A percentile compares a stretch with the other conserved stretches of the same genome.
Evolutionary conservation across 2,329 filamentous ascomycete genomes (phyloP).

Genomic region (Zymoseptoria tritici): DNA sequence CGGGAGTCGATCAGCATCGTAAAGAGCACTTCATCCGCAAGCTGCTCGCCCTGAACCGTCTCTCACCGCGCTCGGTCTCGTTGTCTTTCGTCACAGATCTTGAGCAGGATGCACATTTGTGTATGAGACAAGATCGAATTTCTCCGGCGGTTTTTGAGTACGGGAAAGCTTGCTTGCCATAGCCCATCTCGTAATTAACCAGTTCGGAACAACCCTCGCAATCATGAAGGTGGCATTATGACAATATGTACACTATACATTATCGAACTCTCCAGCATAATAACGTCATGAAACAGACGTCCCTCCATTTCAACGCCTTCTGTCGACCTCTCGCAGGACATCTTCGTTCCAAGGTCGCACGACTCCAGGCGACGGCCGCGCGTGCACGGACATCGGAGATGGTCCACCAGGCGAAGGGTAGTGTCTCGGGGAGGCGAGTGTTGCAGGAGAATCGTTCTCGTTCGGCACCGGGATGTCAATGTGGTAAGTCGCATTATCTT

Average conservation of each 20-base stretch:
- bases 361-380: constrained; percentile 12
- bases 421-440: constrained; percentile 23
- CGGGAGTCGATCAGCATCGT: neutral
- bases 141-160: constrained; percentile 28
- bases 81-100: constrained; percentile 19
- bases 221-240: neutral
- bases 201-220: constrained; percentile 2
- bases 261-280: neutral
- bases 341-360: constrained; percentile 16
- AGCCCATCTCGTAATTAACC: constrained; percentile 26
- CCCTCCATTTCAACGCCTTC: neutral
- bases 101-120: constrained; percentile 22
- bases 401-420: constrained; percentile 5
- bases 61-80: constrained; percentile 27
- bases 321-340: constrained; percentile 8
- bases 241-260: neutral
- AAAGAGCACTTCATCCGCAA: neutral
- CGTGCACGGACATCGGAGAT: constrained; percentile 13
- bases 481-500: constrained; percentile 33
- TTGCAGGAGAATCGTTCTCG: constrained; percentile 19
- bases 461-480: constrained; percentile 32
- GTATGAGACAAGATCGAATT: constrained; percentile 22
- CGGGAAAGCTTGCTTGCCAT: constrained; percentile 15
- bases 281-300: neutral
- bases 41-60: constrained; percentile 10